Base-by-base conservation (phyloP, 495 filamentous ascomycete genomes). In the Aspergillus baeticus region DNA sequence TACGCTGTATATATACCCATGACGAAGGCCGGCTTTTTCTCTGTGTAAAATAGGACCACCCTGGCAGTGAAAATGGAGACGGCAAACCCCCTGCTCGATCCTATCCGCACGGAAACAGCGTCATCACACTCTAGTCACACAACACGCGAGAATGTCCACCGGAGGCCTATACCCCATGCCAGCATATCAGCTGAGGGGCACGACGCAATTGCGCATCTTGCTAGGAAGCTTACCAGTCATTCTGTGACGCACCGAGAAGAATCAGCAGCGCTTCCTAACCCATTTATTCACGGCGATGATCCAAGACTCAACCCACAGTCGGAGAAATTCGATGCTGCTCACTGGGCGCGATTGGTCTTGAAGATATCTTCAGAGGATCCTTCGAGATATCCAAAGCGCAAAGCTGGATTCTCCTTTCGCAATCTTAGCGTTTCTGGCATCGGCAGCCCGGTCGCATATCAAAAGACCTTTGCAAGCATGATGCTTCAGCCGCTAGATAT, bases 361-460 rank as follows among this genome's bases (percentile, higher is more conserved):
- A 22, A 39, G 29, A 23, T 75, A 45, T 71, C 67, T 47, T 77
- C 73, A 61, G 72, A 76, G 18, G 73, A 80, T 31, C 51, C 57
- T 6, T 51, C 55, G 10, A 51, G 54, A 22, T 63, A 57, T 42
- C 46, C 55, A 8, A 50, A 54, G 22, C 60, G 63, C n/a, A 59
- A 36, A 2, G 61, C 63, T 13, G 62, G 65, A 23, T 56, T 67
- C 5, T 55, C 62, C 2, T 67, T 63, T 34, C 56, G 42, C 7
- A 58, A 65, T 23, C 53, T 67, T 15, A 63, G 55, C 37, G 65
- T 64, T 5, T 55, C 57, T 41, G 65, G 65, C 2, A 59, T 55
- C 48, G 62, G 59, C 6, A 60, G 49, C 18, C 33, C 53, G 1
- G 35, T 58, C 5, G 63, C 53, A 20, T 67, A 67, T 23, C 62